Base-by-base conservation (phyloP, 305 asterid species). In the Solanum hybrid region DNA sequence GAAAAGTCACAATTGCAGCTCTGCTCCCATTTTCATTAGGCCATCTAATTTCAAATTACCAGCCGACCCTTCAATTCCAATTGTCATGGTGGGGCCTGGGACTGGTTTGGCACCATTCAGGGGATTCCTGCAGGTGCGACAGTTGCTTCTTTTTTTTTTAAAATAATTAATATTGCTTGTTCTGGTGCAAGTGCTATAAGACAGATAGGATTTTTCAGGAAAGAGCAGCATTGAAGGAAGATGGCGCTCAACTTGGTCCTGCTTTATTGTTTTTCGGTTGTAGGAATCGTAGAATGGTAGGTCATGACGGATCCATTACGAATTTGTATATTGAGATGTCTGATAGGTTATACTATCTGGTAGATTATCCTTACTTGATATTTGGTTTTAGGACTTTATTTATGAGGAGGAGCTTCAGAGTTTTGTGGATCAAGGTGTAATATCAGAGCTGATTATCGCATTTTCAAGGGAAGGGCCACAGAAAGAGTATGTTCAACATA, bases 41-140 rank as follows among this genome's bases (percentile, higher is more conserved):
- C 91, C 95, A 88, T 95, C 98, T 38, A 95, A 93, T 90, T 95
- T 95, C 92, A 95, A 92, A 79, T 91, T 95, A 84, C 98, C 98
- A 27, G 90, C 92, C 90, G 96, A 94, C 91, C 92, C 98, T 85
- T 93, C 94, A 64, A 87, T 85, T 86, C 98, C 98, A 66, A 90
- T 95, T 69, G 89, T 95, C 87, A 95, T 95, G 98, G 93, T 95
- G 42, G 98, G 98, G 77, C 98, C 97, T 81, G 98, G 98, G 38
- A 95, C 98, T 89, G 98, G 98, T 85, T 92, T 95, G 96, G 98
- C 98, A 86, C 98, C 98, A 86, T 95, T 95, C 73, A 95, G 98
- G 91, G 98, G 98, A 89, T 95, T 95, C 90, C 92, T 95, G 77
- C 97, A 94, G 96, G 98, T 94, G 89, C 26, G 60, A 34, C 69